phyloP scores from a whole-genome alignment of 2,329 filamentous ascomycete genomes.

The Aspergillus sp. region DNA sequence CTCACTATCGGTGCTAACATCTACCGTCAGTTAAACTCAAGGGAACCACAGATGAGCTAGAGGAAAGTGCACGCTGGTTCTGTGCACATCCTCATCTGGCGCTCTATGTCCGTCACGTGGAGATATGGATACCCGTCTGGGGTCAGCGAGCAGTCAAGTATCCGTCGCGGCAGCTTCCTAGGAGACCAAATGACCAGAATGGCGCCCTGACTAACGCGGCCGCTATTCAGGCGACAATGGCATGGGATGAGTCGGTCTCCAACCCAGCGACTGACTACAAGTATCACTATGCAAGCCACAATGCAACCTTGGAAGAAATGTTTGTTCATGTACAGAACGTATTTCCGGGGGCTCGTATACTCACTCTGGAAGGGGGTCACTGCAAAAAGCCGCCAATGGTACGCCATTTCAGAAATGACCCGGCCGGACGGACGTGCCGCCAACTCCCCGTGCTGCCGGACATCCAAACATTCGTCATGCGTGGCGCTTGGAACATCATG shows the following conservation, averaged over 20 bases:
- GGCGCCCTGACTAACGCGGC: constrained; percentile 22
- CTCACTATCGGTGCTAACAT: neutral
- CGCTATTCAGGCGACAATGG: constrained; percentile 24
- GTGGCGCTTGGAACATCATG: constrained; percentile 77
- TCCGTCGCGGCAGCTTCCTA: constrained; percentile 35
- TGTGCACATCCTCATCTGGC: constrained; percentile 58
- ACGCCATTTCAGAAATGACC: constrained; percentile 51
- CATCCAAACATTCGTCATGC: constrained; percentile 68
- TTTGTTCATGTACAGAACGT: constrained; percentile 62
- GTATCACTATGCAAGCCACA: constrained; percentile 50
- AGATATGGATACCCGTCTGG: constrained; percentile 76
- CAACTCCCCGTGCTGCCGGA: constrained; percentile 52
- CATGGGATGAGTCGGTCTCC: constrained; percentile 29
- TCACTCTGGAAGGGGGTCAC: constrained; percentile 76
- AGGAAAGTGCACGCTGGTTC: constrained; percentile 63
- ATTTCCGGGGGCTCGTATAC: constrained; percentile 62
- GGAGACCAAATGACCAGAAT: constrained; percentile 25
- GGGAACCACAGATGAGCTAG: constrained; percentile 64
- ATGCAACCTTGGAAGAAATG: constrained; percentile 69
- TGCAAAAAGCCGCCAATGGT: constrained; percentile 73
- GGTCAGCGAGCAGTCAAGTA: constrained; percentile 55
- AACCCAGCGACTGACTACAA: constrained; percentile 27
- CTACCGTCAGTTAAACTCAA: constrained; percentile 64
- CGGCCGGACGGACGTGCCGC: constrained; percentile 28
- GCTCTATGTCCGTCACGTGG: constrained; percentile 67